These are phyloP conservation scores for Crepidotus variabilis DNA, from an alignment of 768 basidiomycete species.

Conservation along the genomic window DNA sequence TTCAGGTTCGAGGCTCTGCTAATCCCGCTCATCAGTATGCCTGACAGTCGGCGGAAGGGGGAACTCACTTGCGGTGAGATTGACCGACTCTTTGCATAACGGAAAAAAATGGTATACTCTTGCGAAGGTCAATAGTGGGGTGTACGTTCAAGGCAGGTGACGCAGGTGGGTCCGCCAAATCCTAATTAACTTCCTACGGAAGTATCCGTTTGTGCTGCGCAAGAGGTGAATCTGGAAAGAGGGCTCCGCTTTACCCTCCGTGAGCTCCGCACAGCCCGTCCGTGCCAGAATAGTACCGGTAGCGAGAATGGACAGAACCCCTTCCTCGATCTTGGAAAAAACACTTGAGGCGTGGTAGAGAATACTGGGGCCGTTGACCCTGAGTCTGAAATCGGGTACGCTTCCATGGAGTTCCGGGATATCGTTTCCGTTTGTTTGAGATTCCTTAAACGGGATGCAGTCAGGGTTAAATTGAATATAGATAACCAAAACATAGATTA, in stretches of 20 bases:
- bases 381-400: neutral
- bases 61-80: constrained; percentile 7
- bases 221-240: neutral
- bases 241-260: neutral
- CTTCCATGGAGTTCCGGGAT: neutral
- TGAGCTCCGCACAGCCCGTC: neutral
- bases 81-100: constrained; percentile 5
- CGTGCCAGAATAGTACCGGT: neutral
- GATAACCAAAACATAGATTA: constrained; percentile 11
- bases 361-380: constrained; percentile 3
- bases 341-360: neutral
- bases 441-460: neutral
- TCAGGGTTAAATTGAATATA: constrained; percentile 8
- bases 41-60: constrained; percentile 4
- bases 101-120: neutral
- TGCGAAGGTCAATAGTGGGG: constrained; percentile 4
- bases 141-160: constrained; percentile 9
- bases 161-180: neutral
- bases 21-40: constrained; percentile 3
- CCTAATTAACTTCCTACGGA: neutral
- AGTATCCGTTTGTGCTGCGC: neutral
- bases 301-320: neutral
- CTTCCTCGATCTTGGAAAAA: neutral
- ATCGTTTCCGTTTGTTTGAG: neutral
- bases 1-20: constrained; percentile 3